Percentiles rank a stretch among this genome's conserved stretches.
Evolutionary conservation across 1,284 basidiomycete species (phyloP).

Genomic region (Erythrobasidium hasegawianum): DNA sequence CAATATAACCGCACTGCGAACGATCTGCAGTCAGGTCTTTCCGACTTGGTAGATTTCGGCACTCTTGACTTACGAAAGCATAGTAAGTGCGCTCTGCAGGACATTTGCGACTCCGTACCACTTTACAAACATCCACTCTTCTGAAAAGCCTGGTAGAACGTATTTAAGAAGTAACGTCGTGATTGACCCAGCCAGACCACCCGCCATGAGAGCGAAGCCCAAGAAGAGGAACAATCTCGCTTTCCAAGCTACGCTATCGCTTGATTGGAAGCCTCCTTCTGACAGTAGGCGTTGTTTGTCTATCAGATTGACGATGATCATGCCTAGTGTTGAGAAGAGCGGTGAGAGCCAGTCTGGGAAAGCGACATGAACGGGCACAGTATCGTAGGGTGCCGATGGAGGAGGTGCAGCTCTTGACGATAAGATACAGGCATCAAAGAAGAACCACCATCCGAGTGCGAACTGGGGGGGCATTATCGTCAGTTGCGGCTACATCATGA

Average conservation of each 20-base stretch:
- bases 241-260: conserved; percentile 68
- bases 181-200: conserved; percentile 87
- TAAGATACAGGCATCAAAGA: conserved; percentile 86
- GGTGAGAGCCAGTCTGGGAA: conserved; percentile 84
- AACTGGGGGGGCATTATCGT: too few relatives aligned
- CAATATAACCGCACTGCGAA: conserved; percentile 69
- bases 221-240: conserved; percentile 86
- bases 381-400: conserved; percentile 61
- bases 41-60: too few relatives aligned
- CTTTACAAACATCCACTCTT: conserved; percentile 60
- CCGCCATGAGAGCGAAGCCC: conserved; percentile 94
- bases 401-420: conserved; percentile 53
- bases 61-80: conserved; percentile 61
- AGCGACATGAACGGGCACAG: conserved; percentile 68
- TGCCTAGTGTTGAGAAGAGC: conserved; percentile 84
- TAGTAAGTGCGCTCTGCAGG: conserved; percentile 82
- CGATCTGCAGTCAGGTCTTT: too few relatives aligned
- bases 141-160: conserved; percentile 65
- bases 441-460: conserved; percentile 89
- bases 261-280: conserved; percentile 56
- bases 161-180: conserved; percentile 91
- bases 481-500: too few relatives aligned
- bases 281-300: conserved; percentile 83
- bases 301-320: conserved; percentile 87
- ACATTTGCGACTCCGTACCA: conserved; percentile 96